These are phyloP conservation scores for Saccharum hybrid DNA, from an alignment of 202 grass and related monocot genomes.

Conservation along the genomic window DNA sequence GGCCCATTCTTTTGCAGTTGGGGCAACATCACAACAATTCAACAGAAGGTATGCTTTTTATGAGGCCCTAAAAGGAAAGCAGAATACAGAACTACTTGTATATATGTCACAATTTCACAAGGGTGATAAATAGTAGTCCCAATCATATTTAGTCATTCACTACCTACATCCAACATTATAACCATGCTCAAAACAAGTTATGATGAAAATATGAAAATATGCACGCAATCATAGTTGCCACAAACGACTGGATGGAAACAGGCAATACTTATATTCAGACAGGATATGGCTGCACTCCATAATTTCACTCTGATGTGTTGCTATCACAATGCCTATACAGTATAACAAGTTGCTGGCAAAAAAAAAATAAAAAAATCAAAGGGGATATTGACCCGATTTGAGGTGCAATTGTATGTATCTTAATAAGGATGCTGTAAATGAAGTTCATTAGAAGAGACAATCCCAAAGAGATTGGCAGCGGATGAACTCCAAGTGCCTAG, in stretches of 20 bases:
- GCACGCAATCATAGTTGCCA: neutral
- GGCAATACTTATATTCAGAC: conserved; percentile 18
- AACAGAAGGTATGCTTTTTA: conserved; percentile 25
- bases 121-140: neutral
- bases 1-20: conserved; percentile 32
- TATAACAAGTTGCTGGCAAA: conserved; percentile 34
- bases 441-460: conserved; percentile 14
- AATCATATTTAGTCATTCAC: conserved; percentile 25
- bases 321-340: conserved; percentile 26
- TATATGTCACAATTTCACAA: neutral
- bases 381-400: neutral
- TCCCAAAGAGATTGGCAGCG: conserved; percentile 12
- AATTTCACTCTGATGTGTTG: conserved; percentile 12
- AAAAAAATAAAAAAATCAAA: conserved; percentile 23
- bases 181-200: neutral
- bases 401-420: conserved; percentile 25
- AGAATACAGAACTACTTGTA: no score
- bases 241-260: neutral
- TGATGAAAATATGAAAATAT: conserved; percentile 18
- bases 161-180: neutral
- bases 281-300: neutral
- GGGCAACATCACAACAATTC: conserved; percentile 17
- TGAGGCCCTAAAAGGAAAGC: neutral
- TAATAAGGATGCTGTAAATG: neutral
- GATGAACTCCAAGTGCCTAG: conserved; percentile 16